These are phyloP conservation scores for Dillenia suffruticosa DNA, from an alignment of 164 flowering plant species.

Conservation along the genomic window DNA sequence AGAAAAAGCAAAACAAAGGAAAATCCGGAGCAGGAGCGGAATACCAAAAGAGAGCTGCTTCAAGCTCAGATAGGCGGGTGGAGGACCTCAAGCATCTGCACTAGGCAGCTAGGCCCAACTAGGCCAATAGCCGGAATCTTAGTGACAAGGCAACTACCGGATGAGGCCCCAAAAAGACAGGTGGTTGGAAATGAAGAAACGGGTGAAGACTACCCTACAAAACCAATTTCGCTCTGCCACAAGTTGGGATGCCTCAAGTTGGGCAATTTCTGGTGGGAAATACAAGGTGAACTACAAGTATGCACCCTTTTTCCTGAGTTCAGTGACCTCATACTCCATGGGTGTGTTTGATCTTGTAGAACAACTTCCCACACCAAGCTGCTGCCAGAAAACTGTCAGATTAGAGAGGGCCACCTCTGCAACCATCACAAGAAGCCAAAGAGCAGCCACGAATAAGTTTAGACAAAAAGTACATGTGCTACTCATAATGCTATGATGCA, in stretches of 20 bases:
- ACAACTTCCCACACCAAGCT: constrained; percentile 21
- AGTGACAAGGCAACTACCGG: constrained; percentile 67
- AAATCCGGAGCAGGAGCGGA: too few species aligned
- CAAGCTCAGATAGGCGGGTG: too few species aligned
- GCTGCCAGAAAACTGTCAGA: constrained; percentile 18
- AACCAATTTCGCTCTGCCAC: constrained; percentile 89
- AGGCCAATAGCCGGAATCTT: too few species aligned
- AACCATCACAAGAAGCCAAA: constrained; percentile 29
- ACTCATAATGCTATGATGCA: too few species aligned
- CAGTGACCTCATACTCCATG: constrained; percentile 56
- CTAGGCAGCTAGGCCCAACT: too few species aligned
- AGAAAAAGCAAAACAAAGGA: too few species aligned
- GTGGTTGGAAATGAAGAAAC: constrained; percentile 51
- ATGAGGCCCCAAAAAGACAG: constrained; percentile 80
- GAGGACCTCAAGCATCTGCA: too few species aligned
- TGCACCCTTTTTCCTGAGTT: constrained; percentile 75
- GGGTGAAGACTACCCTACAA: constrained; percentile 86
- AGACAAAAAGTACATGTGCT: constrained; percentile 63
- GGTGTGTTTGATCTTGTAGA: constrained; percentile 60
- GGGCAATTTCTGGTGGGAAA: constrained; percentile 91
- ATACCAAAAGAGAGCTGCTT: too few species aligned
- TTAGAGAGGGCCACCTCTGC: constrained; percentile 35
- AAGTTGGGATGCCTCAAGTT: constrained; percentile 89
- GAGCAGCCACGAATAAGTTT: constrained; percentile 53
- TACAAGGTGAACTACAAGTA: constrained; percentile 66